Evolutionary conservation across 306 rosid genomes (phyloP), one percentile per base, ranked within the genome.

Genomic region (Begonia fuchsioides): DNA sequence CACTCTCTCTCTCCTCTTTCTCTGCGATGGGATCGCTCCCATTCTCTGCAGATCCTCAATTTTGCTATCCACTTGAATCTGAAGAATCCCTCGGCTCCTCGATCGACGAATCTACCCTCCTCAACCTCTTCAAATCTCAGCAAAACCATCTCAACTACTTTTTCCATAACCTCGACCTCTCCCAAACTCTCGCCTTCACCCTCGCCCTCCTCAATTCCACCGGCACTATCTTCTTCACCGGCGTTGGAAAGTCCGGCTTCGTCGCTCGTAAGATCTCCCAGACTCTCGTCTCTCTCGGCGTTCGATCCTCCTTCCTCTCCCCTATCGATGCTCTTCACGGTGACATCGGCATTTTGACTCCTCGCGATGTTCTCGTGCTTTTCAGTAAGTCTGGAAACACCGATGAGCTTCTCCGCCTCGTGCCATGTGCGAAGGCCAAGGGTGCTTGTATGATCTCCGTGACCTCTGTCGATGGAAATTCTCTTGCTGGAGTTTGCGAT

Each of bases 291-390:
- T 92, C 98, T 1, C 94, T 92, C 51, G 93, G 83, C 17, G 40
- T 85, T 67, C 85, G 74, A 52, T 85, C 96, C 32, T 53, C 81
- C 0, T 92, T 85, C 56, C 87, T 92, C n/a, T 79, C 87, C 26
- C 94, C 98, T 1, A 63, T 86, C 35, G 96, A 92, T 32, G 98
- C 98, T 12, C 94, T 92, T 54, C 98, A 92, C 52, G 98, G 98
- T n/a, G 96, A 92, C 50, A 85, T 92, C 57, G 98, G 98, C 44
- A 76, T 80, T 50, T 72, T 92, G 43, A 19, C 66, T 51, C 0
- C 46, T 10, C 44, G 62, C 15, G 98, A 92, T 14, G 76, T 92
- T 11, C 62, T 92, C 56, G 93, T 92, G 39, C 79, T 92, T 35
- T 64, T 92, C 59, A 82, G 94, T 70, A 92, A 92, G 67, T 92